phyloP scores from a whole-genome alignment of 176 grass and related monocot genomes.

The Triticum monococcum region DNA sequence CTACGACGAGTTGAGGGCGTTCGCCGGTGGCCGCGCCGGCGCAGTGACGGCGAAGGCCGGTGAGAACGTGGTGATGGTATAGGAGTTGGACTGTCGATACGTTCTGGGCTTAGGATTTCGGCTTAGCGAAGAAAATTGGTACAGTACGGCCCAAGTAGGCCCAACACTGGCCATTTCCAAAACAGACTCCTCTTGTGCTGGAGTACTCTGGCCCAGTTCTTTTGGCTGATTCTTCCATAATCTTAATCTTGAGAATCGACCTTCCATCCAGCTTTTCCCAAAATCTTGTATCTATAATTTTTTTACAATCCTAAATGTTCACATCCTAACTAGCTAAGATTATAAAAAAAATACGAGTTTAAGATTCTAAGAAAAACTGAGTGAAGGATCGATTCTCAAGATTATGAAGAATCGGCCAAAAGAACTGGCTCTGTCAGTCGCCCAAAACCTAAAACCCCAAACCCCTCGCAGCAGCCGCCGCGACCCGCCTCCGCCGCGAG shows the following conservation, averaged over 20 bases:
- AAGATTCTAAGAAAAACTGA: too few relatives aligned
- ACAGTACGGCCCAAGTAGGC: not conserved
- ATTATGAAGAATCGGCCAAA: too few relatives aligned
- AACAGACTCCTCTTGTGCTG: too few relatives aligned
- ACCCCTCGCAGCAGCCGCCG: conserved; percentile 18
- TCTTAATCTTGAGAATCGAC: too few relatives aligned
- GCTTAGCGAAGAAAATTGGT: not conserved
- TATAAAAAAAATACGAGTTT: too few relatives aligned
- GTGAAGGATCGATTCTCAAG: too few relatives aligned
- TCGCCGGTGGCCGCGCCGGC: conserved; percentile 21
- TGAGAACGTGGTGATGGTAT: not conserved
- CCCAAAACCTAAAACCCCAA: conserved; percentile 47
- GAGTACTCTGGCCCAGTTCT: too few relatives aligned
- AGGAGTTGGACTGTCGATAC: not conserved
- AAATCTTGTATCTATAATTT: too few relatives aligned
- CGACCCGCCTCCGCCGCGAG: conserved; percentile 51
- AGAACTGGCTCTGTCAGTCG: not conserved
- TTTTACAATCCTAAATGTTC: too few relatives aligned
- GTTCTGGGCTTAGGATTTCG: not conserved
- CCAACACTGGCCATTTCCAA: not conserved
- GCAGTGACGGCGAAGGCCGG: not conserved
- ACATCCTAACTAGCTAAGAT: too few relatives aligned
- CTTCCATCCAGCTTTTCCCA: too few relatives aligned
- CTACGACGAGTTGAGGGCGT: not conserved
- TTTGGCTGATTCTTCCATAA: too few relatives aligned